Percentiles rank a stretch among this genome's conserved stretches.
Evolutionary conservation across 352 stramenopile species (phyloP).

Genomic region (Phytophthora brassicae): DNA sequence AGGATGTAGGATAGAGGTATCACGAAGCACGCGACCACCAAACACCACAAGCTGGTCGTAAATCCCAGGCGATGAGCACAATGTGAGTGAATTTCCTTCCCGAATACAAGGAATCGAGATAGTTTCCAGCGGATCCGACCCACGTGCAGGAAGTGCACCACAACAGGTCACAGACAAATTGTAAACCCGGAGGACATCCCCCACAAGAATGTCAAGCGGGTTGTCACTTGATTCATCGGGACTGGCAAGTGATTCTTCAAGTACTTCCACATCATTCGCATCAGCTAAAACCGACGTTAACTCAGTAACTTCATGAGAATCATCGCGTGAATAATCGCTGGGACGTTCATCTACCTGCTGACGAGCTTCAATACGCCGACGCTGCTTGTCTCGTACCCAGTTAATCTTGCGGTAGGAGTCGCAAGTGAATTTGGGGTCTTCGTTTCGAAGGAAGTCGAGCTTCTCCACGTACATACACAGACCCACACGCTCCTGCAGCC

Average conservation of each 20-base stretch:
- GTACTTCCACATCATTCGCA: neutral
- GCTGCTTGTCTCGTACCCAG: constrained; percentile 44
- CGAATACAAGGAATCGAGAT: constrained; percentile 54
- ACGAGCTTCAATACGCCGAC: constrained; percentile 20
- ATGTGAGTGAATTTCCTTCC: constrained; percentile 65
- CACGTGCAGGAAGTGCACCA: constrained; percentile 9
- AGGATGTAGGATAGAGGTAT: constrained; percentile 47
- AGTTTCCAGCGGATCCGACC: constrained; percentile 39
- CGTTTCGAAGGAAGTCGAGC: constrained; percentile 22
- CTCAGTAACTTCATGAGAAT: neutral
- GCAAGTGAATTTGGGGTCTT: constrained; percentile 13
- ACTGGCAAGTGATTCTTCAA: constrained; percentile 9
- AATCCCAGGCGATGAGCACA: constrained; percentile 33
- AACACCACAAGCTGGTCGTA: constrained; percentile 49
- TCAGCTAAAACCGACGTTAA: neutral
- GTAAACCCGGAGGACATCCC: constrained; percentile 30
- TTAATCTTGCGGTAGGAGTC: constrained; percentile 53
- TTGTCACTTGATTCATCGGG: constrained; percentile 7
- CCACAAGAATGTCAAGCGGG: constrained; percentile 35
- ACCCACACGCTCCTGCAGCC: constrained; percentile 38
- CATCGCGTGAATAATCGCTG: neutral
- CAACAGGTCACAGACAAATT: constrained; percentile 34
- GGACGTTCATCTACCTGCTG: constrained; percentile 8
- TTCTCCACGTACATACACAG: constrained; percentile 49
- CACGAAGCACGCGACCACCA: constrained; percentile 51